Percentiles rank a stretch among this genome's conserved stretches.
Evolutionary conservation across 768 basidiomycete species (phyloP).

Genomic region (Mycena chlorophos): DNA sequence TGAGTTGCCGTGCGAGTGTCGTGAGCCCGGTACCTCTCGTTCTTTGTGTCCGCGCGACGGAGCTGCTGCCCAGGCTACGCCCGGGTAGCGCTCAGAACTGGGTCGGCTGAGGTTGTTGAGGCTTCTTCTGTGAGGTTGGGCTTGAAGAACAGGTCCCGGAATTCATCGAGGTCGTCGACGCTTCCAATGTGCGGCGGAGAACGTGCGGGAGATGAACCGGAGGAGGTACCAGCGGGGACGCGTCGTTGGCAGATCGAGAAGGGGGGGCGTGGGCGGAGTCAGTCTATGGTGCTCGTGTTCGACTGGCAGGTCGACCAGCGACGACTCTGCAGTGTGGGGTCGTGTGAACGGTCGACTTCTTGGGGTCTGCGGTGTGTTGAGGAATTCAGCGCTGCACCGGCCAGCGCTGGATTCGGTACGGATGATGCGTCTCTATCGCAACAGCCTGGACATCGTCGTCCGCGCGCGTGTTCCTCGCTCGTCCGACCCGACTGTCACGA

Average conservation of each 20-base stretch:
- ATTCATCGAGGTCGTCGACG: conserved; percentile 69
- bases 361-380: conserved; percentile 29
- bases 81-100: conserved; percentile 18
- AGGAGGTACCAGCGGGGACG: conserved; percentile 16
- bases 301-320: conserved; percentile 16
- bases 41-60: conserved; percentile 25
- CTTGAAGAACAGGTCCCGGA: conserved; percentile 72
- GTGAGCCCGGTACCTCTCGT: conserved; percentile 49
- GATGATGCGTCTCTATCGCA: conserved; percentile 17
- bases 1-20: conserved; percentile 51
- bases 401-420: conserved; percentile 27
- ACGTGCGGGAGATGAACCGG: conserved; percentile 34
- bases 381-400: conserved; percentile 40
- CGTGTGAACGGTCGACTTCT: conserved; percentile 16
- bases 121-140: conserved; percentile 36
- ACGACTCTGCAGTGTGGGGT: conserved; percentile 28
- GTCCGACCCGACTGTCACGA: conserved; percentile 51
- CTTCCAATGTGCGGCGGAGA: conserved; percentile 57
- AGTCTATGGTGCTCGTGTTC: conserved; percentile 19
- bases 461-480: conserved; percentile 42
- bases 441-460: conserved; percentile 16
- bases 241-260: conserved; percentile 7
- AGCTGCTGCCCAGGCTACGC: conserved; percentile 35
- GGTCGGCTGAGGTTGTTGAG: conserved; percentile 31
- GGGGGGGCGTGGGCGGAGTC: conserved; percentile 15